These are phyloP conservation scores for Cladosporium austrohemisphaericum DNA, from an alignment of 2,329 filamentous ascomycete genomes.

Conservation along the genomic window DNA sequence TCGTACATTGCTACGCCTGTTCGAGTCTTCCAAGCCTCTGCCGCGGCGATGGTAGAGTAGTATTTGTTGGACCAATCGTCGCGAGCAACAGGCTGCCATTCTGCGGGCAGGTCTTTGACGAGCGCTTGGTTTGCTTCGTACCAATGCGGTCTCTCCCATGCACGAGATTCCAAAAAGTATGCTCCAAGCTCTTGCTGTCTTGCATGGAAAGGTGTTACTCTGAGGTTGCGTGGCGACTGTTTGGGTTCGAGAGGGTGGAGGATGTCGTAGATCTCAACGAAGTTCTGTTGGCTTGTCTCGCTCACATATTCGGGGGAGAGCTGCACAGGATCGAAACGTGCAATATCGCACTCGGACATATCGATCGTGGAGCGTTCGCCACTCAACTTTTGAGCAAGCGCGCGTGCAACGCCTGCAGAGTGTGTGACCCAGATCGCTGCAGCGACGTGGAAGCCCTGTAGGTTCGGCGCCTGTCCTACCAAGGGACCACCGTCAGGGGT, in stretches of 20 bases:
- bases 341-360: conserved; percentile 56
- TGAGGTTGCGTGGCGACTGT: conserved; percentile 55
- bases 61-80: conserved; percentile 57
- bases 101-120: conserved; percentile 48
- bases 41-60: conserved; percentile 57
- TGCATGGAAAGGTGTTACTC: conserved; percentile 56
- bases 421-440: conserved; percentile 67
- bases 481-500: conserved; percentile 61
- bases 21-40: conserved; percentile 62
- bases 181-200: conserved; percentile 55
- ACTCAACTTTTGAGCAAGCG: conserved; percentile 57
- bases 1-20: conserved; percentile 61
- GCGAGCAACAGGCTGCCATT: conserved; percentile 54
- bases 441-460: conserved; percentile 61
- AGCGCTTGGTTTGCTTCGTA: conserved; percentile 55
- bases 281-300: conserved; percentile 59
- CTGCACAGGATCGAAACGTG: conserved; percentile 60
- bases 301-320: conserved; percentile 53
- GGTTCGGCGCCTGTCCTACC: conserved; percentile 54
- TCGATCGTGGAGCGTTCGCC: conserved; percentile 54
- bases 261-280: conserved; percentile 63
- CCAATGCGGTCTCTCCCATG: conserved; percentile 63
- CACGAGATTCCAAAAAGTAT: conserved; percentile 57
- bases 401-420: conserved; percentile 59
- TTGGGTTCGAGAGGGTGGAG: conserved; percentile 58